Evolutionary conservation across 345 rosid genomes (phyloP).

Genomic region (Arabidopsis thaliana): TAIR10.1 NC_003074.8:16500501-16501000

Average conservation of each 20-base stretch:
- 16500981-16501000: too few relatives aligned
- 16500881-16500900: too few relatives aligned
- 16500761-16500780: not conserved
- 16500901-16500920: too few relatives aligned
- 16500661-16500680: not conserved
- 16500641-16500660: not conserved
- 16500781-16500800: not conserved
- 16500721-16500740: not conserved
- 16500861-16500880: too few relatives aligned
- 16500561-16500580: not conserved
- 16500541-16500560: not conserved
- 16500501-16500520: not conserved
- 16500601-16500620: too few relatives aligned
- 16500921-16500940: too few relatives aligned
- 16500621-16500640: not conserved
- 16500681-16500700: not conserved
- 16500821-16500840: not conserved
- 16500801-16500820: not conserved
- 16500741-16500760: not conserved
- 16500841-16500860: too few relatives aligned
- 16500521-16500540: fast-evolving
- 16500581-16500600: not conserved
- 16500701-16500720: not conserved
- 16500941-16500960: too few relatives aligned
- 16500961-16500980: too few relatives aligned